Percentiles rank a stretch among this genome's conserved stretches.
phyloP scores from a whole-genome alignment of 805 yeast species.

The Saccharomyces kudriavzevii region DNA sequence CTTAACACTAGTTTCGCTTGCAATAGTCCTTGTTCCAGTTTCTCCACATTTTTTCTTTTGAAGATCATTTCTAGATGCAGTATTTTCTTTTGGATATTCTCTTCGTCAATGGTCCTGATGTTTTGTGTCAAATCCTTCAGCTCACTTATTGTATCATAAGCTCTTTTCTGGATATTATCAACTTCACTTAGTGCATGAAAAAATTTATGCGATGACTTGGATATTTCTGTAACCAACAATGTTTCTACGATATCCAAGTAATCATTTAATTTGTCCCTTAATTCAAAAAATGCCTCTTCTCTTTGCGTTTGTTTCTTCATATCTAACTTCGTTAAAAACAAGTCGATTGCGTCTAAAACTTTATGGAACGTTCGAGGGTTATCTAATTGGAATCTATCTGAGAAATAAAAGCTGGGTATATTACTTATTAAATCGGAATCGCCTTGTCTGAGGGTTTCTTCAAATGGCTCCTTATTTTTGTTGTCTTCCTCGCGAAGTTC shows the following conservation, averaged over 20 bases:
- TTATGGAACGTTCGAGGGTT: conserved; percentile 77
- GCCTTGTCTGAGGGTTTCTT: conserved; percentile 10
- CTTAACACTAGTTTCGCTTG: conserved; percentile 39
- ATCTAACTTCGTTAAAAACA: conserved; percentile 29
- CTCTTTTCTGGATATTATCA: conserved; percentile 49
- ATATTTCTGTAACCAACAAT: conserved; percentile 71
- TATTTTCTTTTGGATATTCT: conserved; percentile 45
- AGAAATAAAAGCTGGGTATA: conserved; percentile 65
- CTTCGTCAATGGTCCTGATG: conserved; percentile 39
- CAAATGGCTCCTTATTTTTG: conserved; percentile 7
- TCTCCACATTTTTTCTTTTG: conserved; percentile 51
- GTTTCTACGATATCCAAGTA: conserved; percentile 82
- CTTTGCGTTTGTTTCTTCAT: conserved; percentile 29
- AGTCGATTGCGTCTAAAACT: conserved; percentile 55
- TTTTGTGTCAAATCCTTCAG: conserved; percentile 40
- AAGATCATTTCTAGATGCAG: conserved; percentile 41
- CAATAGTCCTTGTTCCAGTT: conserved; percentile 52
- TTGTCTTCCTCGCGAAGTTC: conserved; percentile 20
- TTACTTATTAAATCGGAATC: conserved; percentile 15
- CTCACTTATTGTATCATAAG: conserved; percentile 42
- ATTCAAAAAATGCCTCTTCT: conserved; percentile 42
- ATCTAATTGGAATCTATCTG: conserved; percentile 66
- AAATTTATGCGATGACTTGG: conserved; percentile 75
- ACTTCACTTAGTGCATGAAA: conserved; percentile 79
- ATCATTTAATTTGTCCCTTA: conserved; percentile 73